Conservation (phyloP, 148 eudicot genomes). For the Gaultheria prostrata region DNA sequence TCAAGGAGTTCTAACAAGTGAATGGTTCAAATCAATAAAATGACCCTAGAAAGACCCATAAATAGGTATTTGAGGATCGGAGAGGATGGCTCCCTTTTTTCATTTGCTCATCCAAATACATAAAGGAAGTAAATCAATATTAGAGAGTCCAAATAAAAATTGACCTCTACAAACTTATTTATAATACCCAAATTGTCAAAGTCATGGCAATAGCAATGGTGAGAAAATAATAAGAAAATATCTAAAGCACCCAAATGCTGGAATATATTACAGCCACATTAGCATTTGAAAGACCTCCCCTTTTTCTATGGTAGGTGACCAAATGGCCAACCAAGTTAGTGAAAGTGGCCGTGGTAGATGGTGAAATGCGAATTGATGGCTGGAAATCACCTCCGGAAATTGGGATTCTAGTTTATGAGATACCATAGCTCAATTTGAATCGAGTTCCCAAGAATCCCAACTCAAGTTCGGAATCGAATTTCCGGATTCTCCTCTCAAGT, state of each 20-base stretch:
- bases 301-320: slow-evolving; percentile 14
- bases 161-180: neutral
- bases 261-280: neutral
- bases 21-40: neutral
- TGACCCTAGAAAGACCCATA: neutral
- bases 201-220: neutral
- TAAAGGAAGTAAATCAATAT: neutral
- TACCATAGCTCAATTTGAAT: too few species aligned
- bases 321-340: slow-evolving; percentile 7
- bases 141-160: neutral
- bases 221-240: neutral
- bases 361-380: neutral
- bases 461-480: too few species aligned
- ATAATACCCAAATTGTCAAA: neutral
- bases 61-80: neutral
- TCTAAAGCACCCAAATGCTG: neutral
- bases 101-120: neutral
- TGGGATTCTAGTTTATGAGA: neutral
- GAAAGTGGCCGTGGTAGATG: neutral
- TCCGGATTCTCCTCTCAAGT: too few species aligned
- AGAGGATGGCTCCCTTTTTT: neutral
- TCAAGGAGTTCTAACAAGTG: neutral
- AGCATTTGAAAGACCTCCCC: neutral
- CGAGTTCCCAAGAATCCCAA: neutral
- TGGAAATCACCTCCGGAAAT: neutral